Base-by-base conservation (phyloP, 225 moss, liverwort and hornwort genomes). In the Physcomitrium patens region DNA sequence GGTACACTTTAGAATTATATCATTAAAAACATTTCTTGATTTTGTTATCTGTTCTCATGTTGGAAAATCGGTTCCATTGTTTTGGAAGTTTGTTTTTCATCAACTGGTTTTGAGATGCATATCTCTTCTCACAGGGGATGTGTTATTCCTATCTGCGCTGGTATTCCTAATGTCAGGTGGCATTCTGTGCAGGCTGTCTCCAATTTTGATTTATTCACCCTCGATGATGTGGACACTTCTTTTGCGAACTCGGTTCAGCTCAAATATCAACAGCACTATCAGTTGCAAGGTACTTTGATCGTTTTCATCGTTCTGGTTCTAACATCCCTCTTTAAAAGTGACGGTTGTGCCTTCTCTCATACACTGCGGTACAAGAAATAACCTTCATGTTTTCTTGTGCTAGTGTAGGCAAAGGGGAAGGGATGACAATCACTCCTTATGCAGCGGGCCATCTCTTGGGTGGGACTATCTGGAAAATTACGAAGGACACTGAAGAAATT, bases 401-500 rank as follows among this genome's bases (percentile, higher is more conserved):
- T 70, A n/a, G 23, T 69, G 65, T 81, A 91, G 97, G 92, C 19
- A 99, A 99, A 81, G 99, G 99, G 42, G 99, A 99, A 80, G 99
- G 99, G 61, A 99, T 99, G 59, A 93, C 86, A 20, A 92, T 99
- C 71, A 99, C 99, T 45, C 99, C 99, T 12, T 95, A 95, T 80
- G 93, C 99, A 69, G 93, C 99, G 23, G 99, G 99, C 37, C 99
- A 91, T 72, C 84, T 95, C 14, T 83, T 99, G 74, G 99, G 99
- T 66, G 99, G 99, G 64, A 99, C 95, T 15, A 82, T 99, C 49
- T 99, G 99, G 99, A 99, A 99, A 77, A 95, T 99, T 57, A 86
- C 91, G 13, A 94, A 95, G 65, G 99, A 99, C 59, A 90, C 93
- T 5, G 99, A 99, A 81, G 99, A 99, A 68, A 99, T 99, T 18